Percentiles rank a stretch among this genome's conserved stretches.
Evolutionary conservation across 176 grass and related monocot genomes (phyloP).

Genomic region (Dendrocalamus sinicus): DNA sequence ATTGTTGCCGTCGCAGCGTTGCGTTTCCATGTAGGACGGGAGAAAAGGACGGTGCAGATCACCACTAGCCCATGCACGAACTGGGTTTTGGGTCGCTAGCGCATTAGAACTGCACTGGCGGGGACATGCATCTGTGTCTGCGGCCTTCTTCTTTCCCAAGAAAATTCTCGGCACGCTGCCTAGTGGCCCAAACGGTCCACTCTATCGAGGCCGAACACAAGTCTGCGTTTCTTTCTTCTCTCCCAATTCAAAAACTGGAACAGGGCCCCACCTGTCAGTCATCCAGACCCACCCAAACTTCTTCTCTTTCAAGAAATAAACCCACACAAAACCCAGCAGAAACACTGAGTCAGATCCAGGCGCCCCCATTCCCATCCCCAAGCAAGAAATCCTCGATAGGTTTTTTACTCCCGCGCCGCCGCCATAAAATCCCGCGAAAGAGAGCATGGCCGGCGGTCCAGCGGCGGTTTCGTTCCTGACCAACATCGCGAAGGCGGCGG

Average conservation of each 20-base stretch:
- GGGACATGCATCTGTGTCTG: neutral
- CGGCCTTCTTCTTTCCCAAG: neutral
- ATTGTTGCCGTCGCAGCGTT: neutral
- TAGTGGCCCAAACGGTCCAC: neutral
- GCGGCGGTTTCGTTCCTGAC: conserved; percentile 75
- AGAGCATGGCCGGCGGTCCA: conserved; percentile 58
- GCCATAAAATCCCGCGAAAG: neutral
- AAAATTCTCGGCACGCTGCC: neutral
- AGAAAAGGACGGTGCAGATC: neutral
- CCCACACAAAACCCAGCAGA: conserved; percentile 48
- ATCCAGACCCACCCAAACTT: conserved; percentile 25
- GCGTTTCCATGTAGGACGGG: neutral
- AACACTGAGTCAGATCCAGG: conserved; percentile 21
- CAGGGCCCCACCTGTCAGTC: neutral
- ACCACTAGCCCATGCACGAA: neutral
- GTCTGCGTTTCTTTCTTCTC: conserved; percentile 36
- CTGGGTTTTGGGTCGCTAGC: neutral
- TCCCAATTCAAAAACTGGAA: neutral
- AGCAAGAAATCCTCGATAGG: conserved; percentile 40
- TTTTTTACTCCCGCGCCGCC: conserved; percentile 53
- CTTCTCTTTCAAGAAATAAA: conserved; percentile 59
- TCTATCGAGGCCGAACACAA: neutral
- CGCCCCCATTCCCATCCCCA: neutral
- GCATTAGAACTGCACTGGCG: neutral
- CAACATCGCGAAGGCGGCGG: conserved; percentile 72